These are phyloP conservation scores for Cryphonectria naterciae DNA, from an alignment of 2,329 filamentous ascomycete genomes.

Conservation along the genomic window DNA sequence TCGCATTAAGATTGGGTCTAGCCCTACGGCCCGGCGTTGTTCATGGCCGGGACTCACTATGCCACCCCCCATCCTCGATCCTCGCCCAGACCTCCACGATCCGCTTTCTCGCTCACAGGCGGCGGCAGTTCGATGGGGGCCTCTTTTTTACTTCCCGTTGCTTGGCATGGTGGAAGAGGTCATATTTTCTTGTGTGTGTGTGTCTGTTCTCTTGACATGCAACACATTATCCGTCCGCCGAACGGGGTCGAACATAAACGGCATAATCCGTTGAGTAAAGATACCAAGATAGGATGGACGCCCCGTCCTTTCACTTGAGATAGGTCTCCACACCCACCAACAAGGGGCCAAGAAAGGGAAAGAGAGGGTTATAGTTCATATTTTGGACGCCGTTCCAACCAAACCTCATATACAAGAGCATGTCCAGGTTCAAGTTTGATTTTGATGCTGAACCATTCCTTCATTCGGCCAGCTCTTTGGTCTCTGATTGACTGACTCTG, in stretches of 20 bases:
- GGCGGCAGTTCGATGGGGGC: neutral
- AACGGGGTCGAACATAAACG: neutral
- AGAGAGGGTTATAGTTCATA: neutral
- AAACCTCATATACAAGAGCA: neutral
- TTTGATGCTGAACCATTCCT: neutral
- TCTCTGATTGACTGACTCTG: neutral
- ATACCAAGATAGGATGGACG: too few species aligned
- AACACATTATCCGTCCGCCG: too few species aligned
- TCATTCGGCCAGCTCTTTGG: neutral
- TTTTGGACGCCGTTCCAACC: neutral
- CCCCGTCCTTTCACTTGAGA: neutral
- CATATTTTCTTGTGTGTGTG: too few species aligned
- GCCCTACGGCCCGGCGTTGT: neutral
- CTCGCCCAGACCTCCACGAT: neutral
- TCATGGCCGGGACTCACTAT: neutral
- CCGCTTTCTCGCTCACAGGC: neutral
- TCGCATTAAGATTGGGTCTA: neutral
- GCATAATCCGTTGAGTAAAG: neutral
- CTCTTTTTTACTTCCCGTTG: too few species aligned
- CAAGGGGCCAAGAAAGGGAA: neutral
- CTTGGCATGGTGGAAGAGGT: neutral
- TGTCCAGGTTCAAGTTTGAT: neutral
- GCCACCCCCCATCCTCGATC: neutral
- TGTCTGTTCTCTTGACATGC: too few species aligned
- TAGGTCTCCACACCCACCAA: neutral